Conservation (phyloP, 2,329 filamentous ascomycete species). For the Macrophomina pseudophaseolina region DNA sequence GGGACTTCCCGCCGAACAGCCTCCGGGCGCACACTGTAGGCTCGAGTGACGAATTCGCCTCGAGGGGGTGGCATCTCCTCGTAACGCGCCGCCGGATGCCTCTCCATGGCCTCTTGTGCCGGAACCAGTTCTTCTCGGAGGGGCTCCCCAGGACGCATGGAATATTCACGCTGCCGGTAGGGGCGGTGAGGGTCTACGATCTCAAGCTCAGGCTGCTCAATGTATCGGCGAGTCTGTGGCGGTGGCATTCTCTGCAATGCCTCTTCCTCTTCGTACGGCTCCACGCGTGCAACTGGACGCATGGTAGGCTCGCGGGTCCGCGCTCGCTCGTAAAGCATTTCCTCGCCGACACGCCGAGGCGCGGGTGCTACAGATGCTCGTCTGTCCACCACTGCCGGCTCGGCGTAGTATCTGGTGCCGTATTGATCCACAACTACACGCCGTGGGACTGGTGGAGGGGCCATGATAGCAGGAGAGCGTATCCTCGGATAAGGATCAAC, state of each 20-base stretch:
- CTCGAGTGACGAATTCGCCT: constrained; percentile 38
- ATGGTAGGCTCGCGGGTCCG: constrained; percentile 59
- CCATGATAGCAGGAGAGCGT: constrained; percentile 51
- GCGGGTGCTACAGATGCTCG: constrained; percentile 57
- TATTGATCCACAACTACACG: constrained; percentile 82
- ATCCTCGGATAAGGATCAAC: constrained; percentile 43
- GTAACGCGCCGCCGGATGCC: constrained; percentile 39
- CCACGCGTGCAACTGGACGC: constrained; percentile 54
- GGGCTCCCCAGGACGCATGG: constrained; percentile 52
- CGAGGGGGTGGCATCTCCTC: constrained; percentile 44
- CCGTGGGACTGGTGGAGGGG: constrained; percentile 53
- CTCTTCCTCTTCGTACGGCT: constrained; percentile 49
- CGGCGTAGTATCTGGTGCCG: constrained; percentile 77
- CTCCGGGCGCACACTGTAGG: constrained; percentile 49
- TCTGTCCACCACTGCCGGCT: constrained; percentile 38
- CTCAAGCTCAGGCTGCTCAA: constrained; percentile 67
- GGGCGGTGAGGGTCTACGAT: constrained; percentile 56
- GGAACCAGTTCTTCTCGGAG: constrained; percentile 27
- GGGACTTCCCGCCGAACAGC: constrained; percentile 41
- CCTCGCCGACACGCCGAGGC: constrained; percentile 55
- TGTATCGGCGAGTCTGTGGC: constrained; percentile 54
- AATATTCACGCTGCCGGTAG: constrained; percentile 65
- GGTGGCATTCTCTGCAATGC: constrained; percentile 48
- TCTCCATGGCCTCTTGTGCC: constrained; percentile 33
- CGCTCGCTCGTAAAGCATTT: constrained; percentile 70